A percentile compares a stretch with the other conserved stretches of the same genome.
These are phyloP conservation scores for Globisporangium splendens DNA, from an alignment of 352 stramenopile species.

Conservation along the genomic window DNA sequence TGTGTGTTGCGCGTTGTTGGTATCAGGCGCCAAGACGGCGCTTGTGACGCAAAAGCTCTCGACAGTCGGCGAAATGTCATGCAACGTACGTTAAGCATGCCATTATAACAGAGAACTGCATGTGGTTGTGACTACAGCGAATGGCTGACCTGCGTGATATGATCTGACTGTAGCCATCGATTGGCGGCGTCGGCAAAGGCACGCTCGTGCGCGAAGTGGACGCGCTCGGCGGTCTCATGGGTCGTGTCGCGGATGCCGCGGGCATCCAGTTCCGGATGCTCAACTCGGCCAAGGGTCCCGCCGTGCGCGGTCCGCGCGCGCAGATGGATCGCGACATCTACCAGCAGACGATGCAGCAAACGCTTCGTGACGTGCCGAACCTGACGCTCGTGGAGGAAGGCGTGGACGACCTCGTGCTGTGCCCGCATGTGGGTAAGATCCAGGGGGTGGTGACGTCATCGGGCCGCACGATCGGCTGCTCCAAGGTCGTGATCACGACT, in stretches of 20 bases:
- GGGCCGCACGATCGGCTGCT: conserved; percentile 43
- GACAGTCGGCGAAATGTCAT: conserved; percentile 97
- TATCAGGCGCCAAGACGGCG: conserved; percentile 89
- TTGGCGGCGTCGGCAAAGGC: conserved; percentile 98
- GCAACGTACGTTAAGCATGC: conserved; percentile 85
- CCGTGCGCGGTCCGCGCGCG: conserved; percentile 86
- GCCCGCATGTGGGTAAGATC: conserved; percentile 54
- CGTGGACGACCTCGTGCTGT: conserved; percentile 94
- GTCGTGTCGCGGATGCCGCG: conserved; percentile 90
- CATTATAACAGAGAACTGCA: too few species aligned
- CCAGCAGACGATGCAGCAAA: conserved; percentile 92
- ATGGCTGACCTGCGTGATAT: neutral
- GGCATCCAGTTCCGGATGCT: conserved; percentile 98
- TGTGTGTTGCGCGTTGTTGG: neutral
- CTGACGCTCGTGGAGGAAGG: conserved; percentile 92
- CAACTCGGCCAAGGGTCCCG: conserved; percentile 93
- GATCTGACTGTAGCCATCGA: conserved; percentile 78
- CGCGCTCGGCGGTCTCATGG: conserved; percentile 97
- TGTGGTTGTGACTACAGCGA: neutral
- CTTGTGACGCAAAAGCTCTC: conserved; percentile 95
- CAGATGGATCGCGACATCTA: conserved; percentile 98
- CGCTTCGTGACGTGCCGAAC: conserved; percentile 74
- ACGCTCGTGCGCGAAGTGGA: conserved; percentile 98
- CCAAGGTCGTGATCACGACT: conserved; percentile 94
- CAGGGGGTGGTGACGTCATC: conserved; percentile 63